These are phyloP conservation scores for Termitomyces sp. DNA, from an alignment of 768 basidiomycete genomes.

Conservation along the genomic window DNA sequence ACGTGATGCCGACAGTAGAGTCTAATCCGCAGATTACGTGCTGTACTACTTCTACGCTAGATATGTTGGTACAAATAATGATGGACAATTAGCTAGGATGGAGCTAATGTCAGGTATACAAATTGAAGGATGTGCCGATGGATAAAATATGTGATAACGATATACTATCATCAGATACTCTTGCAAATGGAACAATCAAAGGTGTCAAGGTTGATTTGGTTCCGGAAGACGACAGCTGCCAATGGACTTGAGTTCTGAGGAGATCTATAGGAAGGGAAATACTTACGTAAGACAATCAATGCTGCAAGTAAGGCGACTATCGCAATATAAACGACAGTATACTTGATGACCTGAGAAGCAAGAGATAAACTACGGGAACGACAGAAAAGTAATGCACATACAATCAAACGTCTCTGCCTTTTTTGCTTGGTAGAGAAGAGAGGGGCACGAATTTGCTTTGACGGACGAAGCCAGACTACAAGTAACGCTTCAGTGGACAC, in stretches of 20 bases:
- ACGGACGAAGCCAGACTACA: constrained; percentile 93
- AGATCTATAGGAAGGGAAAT: background rate
- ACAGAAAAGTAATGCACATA: constrained; percentile 25
- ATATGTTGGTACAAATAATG: constrained; percentile 18
- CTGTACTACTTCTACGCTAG: constrained; percentile 13
- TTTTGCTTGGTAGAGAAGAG: constrained; percentile 94
- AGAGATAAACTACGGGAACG: constrained; percentile 1
- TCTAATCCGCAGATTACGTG: constrained; percentile 7
- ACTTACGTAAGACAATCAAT: constrained; percentile 78
- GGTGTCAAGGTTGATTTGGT: constrained; percentile 47
- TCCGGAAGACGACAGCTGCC: constrained; percentile 78
- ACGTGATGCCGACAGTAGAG: background rate
- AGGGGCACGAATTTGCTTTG: constrained; percentile 89
- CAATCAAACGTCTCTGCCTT: constrained; percentile 88
- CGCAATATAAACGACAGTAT: constrained; percentile 75
- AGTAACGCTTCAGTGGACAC: background rate
- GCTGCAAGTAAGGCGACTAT: constrained; percentile 76
- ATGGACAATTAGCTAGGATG: constrained; percentile 12
- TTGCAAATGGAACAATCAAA: constrained; percentile 81
- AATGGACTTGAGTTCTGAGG: background rate
- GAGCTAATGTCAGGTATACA: constrained; percentile 17
- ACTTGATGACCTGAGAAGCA: constrained; percentile 62
- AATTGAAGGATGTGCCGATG: constrained; percentile 9
- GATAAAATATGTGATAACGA: constrained; percentile 17
- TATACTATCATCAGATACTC: constrained; percentile 63